These are phyloP conservation scores for Aspergillus aculeatus DNA, from an alignment of 2,329 filamentous ascomycete genomes.

Conservation along the genomic window DNA sequence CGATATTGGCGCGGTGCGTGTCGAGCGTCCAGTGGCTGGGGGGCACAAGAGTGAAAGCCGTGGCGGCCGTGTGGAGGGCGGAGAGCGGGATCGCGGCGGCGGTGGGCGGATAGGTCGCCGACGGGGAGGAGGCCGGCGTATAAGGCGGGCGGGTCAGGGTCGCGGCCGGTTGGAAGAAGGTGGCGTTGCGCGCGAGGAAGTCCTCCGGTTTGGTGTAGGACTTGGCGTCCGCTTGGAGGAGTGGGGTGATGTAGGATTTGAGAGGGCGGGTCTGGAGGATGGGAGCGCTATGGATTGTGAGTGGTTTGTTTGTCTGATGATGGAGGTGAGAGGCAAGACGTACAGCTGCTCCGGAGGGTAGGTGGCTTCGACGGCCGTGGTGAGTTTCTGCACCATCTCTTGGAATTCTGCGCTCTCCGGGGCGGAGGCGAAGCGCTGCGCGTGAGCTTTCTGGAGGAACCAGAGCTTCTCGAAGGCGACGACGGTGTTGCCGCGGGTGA, in stretches of 20 bases:
- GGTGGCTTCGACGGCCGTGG: constrained; percentile 25
- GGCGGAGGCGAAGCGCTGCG: constrained; percentile 47
- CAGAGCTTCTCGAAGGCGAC: constrained; percentile 78
- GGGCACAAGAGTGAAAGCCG: constrained; percentile 45
- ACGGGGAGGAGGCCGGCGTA: constrained; percentile 19
- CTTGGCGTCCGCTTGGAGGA: constrained; percentile 56
- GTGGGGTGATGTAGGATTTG: constrained; percentile 48
- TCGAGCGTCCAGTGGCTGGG: constrained; percentile 40
- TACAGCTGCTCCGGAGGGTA: constrained; percentile 31
- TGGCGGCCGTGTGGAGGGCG: constrained; percentile 45
- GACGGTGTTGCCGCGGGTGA: constrained; percentile 86
- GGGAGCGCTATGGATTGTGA: constrained; percentile 19
- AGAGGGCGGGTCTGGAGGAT: constrained; percentile 38
- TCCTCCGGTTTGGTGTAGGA: constrained; percentile 57
- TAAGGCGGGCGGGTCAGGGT: constrained; percentile 28
- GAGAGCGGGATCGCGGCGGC: constrained; percentile 31
- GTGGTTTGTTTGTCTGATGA: neutral
- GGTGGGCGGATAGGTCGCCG: constrained; percentile 31
- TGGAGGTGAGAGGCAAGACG: constrained; percentile 3
- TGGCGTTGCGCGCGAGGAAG: constrained; percentile 57
- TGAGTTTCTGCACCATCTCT: constrained; percentile 41
- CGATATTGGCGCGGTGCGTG: constrained; percentile 42
- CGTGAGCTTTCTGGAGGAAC: constrained; percentile 73
- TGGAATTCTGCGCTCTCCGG: constrained; percentile 44
- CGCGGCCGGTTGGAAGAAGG: constrained; percentile 53